Base-by-base conservation (phyloP, 1,139 yeast species). In the Taphrina sp. region DNA sequence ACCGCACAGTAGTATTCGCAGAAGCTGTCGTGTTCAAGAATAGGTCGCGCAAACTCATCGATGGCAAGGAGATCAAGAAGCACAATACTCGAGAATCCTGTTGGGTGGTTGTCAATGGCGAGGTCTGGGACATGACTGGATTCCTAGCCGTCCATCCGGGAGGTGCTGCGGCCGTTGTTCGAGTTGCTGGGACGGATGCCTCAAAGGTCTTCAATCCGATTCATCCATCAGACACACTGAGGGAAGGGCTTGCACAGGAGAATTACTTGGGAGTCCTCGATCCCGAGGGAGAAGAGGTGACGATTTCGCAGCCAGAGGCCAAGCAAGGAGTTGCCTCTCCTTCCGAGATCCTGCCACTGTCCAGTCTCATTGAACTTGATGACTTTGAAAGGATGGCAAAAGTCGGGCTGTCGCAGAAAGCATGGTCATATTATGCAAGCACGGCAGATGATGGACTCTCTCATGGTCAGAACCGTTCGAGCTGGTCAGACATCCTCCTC, bases 341-440 rank as follows among this genome's bases (percentile, higher is more conserved):
- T 10, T 26, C 19, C 20, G 3, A 19, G 26, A 31, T 43, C 16
- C 38, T 43, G 16, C 37, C 49, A 12, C 38, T 31, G 1, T 28
- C 38, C 5, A 19, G 49, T 22, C 19, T 31, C 8, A 29, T 33
- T 17, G 49, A 43, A n/a, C 65, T 85, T 61, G 78, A 79, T 61
- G 95, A 87, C 68, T 89, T 90, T 65, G 97, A 90, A 69, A 78
- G 78, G 64, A 81, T 90, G 45, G 96, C 97, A 1, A 77, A 88
- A 55, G 79, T 81, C 62, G 80, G 84, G 41, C 70, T 90, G 76
- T 79, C 42, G 26, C 38, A 28, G 22, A 72, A 73, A 26, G 81
- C 80, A 0, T 78, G 82, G 82, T 80, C 79, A 1, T 78, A 78
- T 64, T 78, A 78, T 63, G 74, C 75, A 23, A 76, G 80, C 23